Base-by-base conservation (phyloP, 768 basidiomycete genomes). In the Macrolepiota albuminosa region DNA sequence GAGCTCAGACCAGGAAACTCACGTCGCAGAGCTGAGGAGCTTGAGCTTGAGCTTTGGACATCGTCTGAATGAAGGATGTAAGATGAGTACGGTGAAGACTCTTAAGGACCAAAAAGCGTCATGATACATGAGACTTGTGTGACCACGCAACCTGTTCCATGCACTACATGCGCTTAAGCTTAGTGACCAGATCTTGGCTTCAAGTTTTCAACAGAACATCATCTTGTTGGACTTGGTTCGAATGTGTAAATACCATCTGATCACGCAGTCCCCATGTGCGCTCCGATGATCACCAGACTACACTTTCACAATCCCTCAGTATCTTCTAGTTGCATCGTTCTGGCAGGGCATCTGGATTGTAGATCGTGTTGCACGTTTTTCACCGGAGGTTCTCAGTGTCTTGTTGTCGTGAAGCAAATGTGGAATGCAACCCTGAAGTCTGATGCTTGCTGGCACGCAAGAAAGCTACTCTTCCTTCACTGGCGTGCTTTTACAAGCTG, bases 21-120 rank as follows among this genome's bases (percentile, higher is more conserved):
- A 81, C 80, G 57, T 77, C 76, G 67, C 80, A 81, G 39, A 77
- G 64, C 49, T 74, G 73, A 57, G 68, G 14, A n/a, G 67, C 49
- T 61, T 47, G 43, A 56, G 45, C 21, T 56, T 56, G 55, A 26
- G 5, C 34, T 33, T 51, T 51, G 40, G 46, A 43, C 58, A 59
- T 59, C 11, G 29, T 59, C 31, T 46, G 9, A 31, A 26, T 53
- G 26, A 21, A 42, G 37, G 26, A 31, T 53, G 48, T 4, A 36
- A 42, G 11, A 36, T 7, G 43, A 31, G 31, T 14, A 45, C 21
- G 16, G 13, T 14, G 21, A 29, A 39, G 16, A 9, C 39, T 37
- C 51, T 59, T 54, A 59, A 53, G 26, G 39, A n/a, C 43, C 51
- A 59, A 31, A 9, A 24, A 29, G 11, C 18, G 29, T 10, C 40